A percentile compares a stretch with the other conserved stretches of the same genome.
These are phyloP conservation scores for Salvia splendens DNA, from an alignment of 257 asterid genomes.

Conservation along the genomic window DNA sequence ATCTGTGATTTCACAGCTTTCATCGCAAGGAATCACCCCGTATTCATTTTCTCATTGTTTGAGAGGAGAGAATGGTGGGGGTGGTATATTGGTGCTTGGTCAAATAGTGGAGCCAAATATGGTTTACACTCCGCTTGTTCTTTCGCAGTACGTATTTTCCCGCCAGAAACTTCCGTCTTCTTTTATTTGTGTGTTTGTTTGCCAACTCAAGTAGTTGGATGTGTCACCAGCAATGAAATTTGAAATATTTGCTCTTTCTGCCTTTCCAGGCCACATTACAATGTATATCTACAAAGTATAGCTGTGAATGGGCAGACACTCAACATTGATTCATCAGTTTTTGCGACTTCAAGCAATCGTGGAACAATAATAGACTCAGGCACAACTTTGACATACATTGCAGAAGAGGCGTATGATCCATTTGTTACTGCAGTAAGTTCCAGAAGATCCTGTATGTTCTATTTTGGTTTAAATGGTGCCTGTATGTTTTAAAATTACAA, in stretches of 20 bases:
- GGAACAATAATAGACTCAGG: constrained; percentile 97
- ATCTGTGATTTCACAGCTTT: constrained; percentile 90
- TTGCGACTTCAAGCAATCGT: constrained; percentile 69
- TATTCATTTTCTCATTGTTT: constrained; percentile 89
- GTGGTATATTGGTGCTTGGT: constrained; percentile 93
- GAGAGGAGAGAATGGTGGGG: constrained; percentile 78
- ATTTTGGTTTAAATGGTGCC: neutral
- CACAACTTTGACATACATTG: constrained; percentile 90
- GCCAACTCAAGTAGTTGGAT: neutral
- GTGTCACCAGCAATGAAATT: neutral
- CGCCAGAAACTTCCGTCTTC: neutral
- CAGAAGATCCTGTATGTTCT: neutral
- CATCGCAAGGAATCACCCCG: constrained; percentile 81
- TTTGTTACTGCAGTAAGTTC: constrained; percentile 74
- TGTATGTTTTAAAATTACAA: no score
- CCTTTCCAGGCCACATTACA: constrained; percentile 89
- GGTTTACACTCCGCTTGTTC: constrained; percentile 91
- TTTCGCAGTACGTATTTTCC: constrained; percentile 72
- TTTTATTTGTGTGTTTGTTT: neutral
- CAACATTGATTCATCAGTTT: constrained; percentile 68
- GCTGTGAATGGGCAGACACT: constrained; percentile 75
- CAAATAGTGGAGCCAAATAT: constrained; percentile 83
- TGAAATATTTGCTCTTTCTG: constrained; percentile 23
- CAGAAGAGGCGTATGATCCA: constrained; percentile 85
- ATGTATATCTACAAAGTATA: constrained; percentile 77